Conservation (phyloP, 306 rosid genomes). For the Erythrophleum fordii region DNA sequence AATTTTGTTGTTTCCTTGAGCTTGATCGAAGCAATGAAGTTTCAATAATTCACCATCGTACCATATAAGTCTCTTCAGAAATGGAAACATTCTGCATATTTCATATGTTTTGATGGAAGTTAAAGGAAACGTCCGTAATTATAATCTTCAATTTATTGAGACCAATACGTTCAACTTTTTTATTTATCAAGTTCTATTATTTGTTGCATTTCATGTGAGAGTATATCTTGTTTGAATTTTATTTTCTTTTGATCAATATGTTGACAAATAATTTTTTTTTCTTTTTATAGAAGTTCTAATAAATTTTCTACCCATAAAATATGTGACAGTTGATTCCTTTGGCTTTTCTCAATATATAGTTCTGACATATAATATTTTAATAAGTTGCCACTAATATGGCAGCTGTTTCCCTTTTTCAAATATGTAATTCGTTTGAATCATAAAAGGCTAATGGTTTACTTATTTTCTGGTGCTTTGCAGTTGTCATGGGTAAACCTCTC, state of each 20-base stretch:
- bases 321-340: neutral
- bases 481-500: slow-evolving; percentile 60
- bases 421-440: neutral
- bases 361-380: neutral
- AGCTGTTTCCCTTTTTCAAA: neutral
- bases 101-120: neutral
- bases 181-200: neutral
- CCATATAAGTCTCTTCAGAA: neutral
- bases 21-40: neutral
- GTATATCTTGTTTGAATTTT: neutral
- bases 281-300: neutral
- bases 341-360: slow-evolving; percentile 1
- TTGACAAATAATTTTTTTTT: neutral
- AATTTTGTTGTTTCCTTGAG: neutral
- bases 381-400: neutral
- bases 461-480: slow-evolving; percentile 48
- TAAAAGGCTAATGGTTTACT: neutral
- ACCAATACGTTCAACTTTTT: neutral
- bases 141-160: neutral
- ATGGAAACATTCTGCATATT: neutral
- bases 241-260: neutral
- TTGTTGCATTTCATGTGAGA: neutral
- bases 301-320: neutral
- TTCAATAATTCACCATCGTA: neutral
- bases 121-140: no score